A percentile compares a stretch with the other conserved stretches of the same genome.
Evolutionary conservation across 805 yeast genomes (phyloP).

Genomic region (Lipomyces mesembrius): DNA sequence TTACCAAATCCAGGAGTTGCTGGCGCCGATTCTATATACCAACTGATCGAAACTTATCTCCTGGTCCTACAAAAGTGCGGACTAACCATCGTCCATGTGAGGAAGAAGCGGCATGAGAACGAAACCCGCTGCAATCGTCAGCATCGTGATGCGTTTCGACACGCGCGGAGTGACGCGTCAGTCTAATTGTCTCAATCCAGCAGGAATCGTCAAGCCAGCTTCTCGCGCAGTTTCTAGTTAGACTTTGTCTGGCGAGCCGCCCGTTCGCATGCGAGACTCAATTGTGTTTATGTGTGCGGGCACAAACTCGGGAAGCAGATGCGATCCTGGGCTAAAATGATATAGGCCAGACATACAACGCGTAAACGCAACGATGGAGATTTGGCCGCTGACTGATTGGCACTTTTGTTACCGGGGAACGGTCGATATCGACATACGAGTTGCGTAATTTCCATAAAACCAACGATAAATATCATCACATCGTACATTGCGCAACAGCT

Average conservation of each 20-base stretch:
- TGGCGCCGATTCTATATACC: background rate
- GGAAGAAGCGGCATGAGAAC: background rate
- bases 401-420: background rate
- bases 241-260: background rate
- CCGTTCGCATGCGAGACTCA: background rate
- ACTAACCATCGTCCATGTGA: too few relatives aligned
- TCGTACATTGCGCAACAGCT: background rate
- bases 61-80: too few relatives aligned
- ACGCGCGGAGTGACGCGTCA: background rate
- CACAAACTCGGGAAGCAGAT: too few relatives aligned
- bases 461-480: background rate
- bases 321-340: too few relatives aligned
- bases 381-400: background rate
- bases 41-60: background rate
- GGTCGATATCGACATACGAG: background rate
- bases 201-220: background rate
- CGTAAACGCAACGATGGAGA: background rate
- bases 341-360: too few relatives aligned
- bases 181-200: background rate
- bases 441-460: too few relatives aligned
- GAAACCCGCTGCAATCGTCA: background rate
- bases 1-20: background rate
- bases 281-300: background rate
- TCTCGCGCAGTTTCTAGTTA: background rate
- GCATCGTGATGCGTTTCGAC: background rate